Evolutionary conservation across 2,329 filamentous ascomycete genomes (phyloP).

Genomic region (Monosporascus cannonballus): DNA sequence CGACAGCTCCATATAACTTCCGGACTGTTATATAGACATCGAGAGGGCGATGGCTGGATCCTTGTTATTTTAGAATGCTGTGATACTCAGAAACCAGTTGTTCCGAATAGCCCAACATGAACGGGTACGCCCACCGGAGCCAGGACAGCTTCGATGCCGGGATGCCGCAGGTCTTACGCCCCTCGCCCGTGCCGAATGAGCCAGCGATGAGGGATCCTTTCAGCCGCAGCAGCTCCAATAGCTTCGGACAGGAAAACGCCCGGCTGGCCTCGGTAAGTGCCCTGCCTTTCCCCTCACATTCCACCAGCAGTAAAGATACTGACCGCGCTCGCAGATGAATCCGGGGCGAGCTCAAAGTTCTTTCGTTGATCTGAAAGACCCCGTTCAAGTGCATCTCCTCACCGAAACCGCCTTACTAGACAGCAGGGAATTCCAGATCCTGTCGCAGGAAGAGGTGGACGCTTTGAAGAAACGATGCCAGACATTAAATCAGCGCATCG

Average conservation of each 20-base stretch:
- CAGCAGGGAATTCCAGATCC: conserved; percentile 75
- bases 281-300: neutral
- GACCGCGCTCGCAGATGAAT: conserved; percentile 38
- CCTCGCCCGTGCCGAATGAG: conserved; percentile 32
- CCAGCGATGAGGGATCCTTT: conserved; percentile 55
- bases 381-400: conserved; percentile 81
- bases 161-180: conserved; percentile 17
- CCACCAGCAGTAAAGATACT: neutral
- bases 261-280: conserved; percentile 52
- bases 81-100: conserved; percentile 1
- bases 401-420: conserved; percentile 91
- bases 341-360: conserved; percentile 47
- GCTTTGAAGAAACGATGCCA: conserved; percentile 81
- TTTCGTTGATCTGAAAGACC: conserved; percentile 59
- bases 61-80: neutral
- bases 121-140: conserved; percentile 15
- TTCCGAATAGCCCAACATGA: conserved; percentile 21
- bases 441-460: conserved; percentile 90
- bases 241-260: conserved; percentile 47
- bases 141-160: conserved; percentile 18
- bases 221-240: conserved; percentile 46
- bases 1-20: neutral
- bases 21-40: too few relatives aligned
- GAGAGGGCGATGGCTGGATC: neutral
- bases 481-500: conserved; percentile 67